Percentiles rank a stretch among this genome's conserved stretches.
These are phyloP conservation scores for Colletotrichum nymphaeae DNA, from an alignment of 2,329 filamentous ascomycete genomes.

Conservation along the genomic window DNA sequence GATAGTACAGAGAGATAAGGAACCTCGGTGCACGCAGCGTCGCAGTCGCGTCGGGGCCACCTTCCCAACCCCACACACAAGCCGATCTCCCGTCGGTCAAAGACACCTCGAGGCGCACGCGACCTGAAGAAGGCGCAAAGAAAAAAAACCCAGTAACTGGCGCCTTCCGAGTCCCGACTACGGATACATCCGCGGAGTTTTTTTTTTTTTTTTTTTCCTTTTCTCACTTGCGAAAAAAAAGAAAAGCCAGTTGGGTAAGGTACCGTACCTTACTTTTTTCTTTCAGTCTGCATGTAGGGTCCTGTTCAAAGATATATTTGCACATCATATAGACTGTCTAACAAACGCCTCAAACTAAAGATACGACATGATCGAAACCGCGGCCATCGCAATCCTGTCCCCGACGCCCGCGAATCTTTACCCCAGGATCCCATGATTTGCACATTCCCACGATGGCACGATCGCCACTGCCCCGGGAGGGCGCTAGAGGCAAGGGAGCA, in stretches of 20 bases:
- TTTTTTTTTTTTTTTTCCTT: neutral
- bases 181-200: neutral
- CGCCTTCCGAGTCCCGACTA: neutral
- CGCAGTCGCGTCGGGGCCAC: neutral
- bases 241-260: neutral
- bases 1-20: neutral
- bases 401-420: neutral
- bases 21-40: neutral
- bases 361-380: neutral
- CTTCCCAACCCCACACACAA: conserved; percentile 8
- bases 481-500: conserved; percentile 19
- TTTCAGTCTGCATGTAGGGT: neutral
- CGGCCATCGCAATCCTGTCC: neutral
- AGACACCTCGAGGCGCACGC: conserved; percentile 21
- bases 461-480: conserved; percentile 8
- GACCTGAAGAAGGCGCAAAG: conserved; percentile 7
- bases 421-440: conserved; percentile 2
- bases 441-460: conserved; percentile 1
- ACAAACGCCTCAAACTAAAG: neutral
- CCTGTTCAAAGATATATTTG: neutral
- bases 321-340: neutral
- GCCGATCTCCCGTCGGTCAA: conserved; percentile 6
- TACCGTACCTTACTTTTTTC: neutral
- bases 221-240: neutral
- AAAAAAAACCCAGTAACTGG: neutral